Evolutionary conservation across 306 rosid genomes (phyloP), one percentile per base, ranked within the genome.

Genomic region (Prosopis cineraria): DNA sequence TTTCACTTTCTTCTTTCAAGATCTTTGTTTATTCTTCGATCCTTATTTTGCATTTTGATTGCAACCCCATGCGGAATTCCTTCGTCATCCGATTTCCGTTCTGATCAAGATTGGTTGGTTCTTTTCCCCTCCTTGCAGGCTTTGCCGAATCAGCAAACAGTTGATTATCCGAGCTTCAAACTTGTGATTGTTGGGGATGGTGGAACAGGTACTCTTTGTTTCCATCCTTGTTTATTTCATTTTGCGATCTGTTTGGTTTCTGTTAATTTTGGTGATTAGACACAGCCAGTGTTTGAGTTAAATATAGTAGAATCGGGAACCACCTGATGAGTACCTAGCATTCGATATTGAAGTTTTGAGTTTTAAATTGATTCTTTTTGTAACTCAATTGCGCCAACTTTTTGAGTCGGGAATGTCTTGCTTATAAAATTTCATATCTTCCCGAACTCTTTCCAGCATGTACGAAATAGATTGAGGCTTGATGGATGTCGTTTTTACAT

Each of bases 171-270:
- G 3, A 88, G 92, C 84, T 88, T 88, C 80, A 88, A 88, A 87
- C 92, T 88, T 40, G 92, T 88, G n/a, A 84, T 88, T 16, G 92
- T 88, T 0, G 92, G 92, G 5, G 92, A 88, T 62, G 92, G 92
- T 60, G 92, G 92, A 84, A 88, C 92, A 1, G 92, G 92, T 86
- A 12, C 24, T 10, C 7, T 24, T 47, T 3, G 3, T 13, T n/a
- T 71, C 70, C 45, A 4, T 34, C 16, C 16, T 34, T 64, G 16
- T 34, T 64, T 33, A 3, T 7, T 77, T 50, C 30, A 12, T 1
- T 17, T 73, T 64, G 1, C 63, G 82, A 82, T 82, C 80, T 76
- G 65, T 40, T 11, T 71, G 43, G 41, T 33, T 20, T 10, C 20
- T 65, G 29, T 30, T 65, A 19, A 10, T 19, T 36, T 72, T 36